Conservation (phyloP, 176 grass and related monocot genomes). For the Eragrostis nindensis region DNA sequence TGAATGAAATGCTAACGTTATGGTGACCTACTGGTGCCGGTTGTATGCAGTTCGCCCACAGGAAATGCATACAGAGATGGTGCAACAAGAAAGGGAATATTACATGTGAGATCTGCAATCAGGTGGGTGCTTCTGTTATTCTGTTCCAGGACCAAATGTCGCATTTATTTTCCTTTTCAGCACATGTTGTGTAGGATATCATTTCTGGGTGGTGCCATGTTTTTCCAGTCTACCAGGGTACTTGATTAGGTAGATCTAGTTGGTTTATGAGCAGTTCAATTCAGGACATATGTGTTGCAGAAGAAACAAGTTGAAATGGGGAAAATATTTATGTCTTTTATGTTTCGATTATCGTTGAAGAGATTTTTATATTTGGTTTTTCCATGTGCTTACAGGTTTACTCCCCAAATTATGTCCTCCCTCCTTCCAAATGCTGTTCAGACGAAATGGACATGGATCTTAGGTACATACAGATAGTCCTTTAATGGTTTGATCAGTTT, state of each 20-base stretch:
- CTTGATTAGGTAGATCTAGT: conserved; percentile 9
- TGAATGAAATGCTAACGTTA: conserved; percentile 31
- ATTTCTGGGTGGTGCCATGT: conserved; percentile 21
- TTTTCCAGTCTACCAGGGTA: neutral
- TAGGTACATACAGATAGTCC: conserved; percentile 49
- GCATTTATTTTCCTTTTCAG: conserved; percentile 15
- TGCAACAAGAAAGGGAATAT: conserved; percentile 98
- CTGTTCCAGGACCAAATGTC: conserved; percentile 19
- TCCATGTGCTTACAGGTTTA: conserved; percentile 69
- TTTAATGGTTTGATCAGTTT: conserved; percentile 10
- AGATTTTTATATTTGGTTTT: neutral
- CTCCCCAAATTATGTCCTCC: conserved; percentile 74
- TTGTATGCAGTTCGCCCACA: conserved; percentile 82
- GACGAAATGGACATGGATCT: conserved; percentile 80
- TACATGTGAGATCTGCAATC: conserved; percentile 99
- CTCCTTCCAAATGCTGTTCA: conserved; percentile 67
- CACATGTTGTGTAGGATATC: neutral
- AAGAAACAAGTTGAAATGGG: neutral
- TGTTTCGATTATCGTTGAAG: neutral
- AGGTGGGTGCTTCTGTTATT: conserved; percentile 56
- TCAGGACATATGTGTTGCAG: neutral
- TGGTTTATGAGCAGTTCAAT: conserved; percentile 6
- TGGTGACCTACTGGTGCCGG: conserved; percentile 23
- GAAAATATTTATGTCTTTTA: neutral
- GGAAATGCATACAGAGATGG: conserved; percentile 99